These are phyloP conservation scores for Trichoderma koningii DNA, from an alignment of 2,329 filamentous ascomycete genomes.

Conservation along the genomic window DNA sequence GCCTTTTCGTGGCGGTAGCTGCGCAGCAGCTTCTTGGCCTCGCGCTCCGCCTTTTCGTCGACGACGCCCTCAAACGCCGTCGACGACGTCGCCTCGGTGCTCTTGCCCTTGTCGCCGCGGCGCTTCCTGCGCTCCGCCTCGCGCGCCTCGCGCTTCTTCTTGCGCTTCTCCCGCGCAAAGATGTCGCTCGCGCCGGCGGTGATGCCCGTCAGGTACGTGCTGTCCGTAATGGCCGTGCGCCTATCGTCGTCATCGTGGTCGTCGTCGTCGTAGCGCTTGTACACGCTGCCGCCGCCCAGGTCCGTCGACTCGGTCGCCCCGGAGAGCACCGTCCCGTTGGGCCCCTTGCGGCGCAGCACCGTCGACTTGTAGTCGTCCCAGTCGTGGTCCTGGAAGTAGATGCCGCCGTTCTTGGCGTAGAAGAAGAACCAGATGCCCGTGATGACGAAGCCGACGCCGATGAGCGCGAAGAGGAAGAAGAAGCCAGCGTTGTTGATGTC, in stretches of 20 bases:
- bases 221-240: constrained; percentile 50
- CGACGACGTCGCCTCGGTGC: constrained; percentile 35
- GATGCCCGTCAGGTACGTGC: constrained; percentile 54
- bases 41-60: constrained; percentile 66
- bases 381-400: constrained; percentile 79
- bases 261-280: constrained; percentile 65
- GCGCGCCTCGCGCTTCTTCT: constrained; percentile 55
- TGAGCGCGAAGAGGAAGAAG: constrained; percentile 81
- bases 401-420: constrained; percentile 95
- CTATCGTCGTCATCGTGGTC: constrained; percentile 50
- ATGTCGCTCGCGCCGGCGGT: constrained; percentile 61
- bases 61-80: constrained; percentile 61
- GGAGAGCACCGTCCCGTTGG: constrained; percentile 82
- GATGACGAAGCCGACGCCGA: constrained; percentile 75
- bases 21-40: constrained; percentile 69
- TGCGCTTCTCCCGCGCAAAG: constrained; percentile 56
- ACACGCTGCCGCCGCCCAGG: constrained; percentile 84
- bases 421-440: constrained; percentile 96
- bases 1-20: constrained; percentile 85
- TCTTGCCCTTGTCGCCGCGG: constrained; percentile 43
- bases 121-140: constrained; percentile 42
- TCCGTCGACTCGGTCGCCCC: constrained; percentile 81
- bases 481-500: constrained; percentile 69
- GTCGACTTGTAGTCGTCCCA: constrained; percentile 99
- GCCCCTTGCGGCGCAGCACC: constrained; percentile 82